Evolutionary conservation across 495 filamentous ascomycete species (phyloP).

Genomic region (Penicillium simplicissimum): DNA sequence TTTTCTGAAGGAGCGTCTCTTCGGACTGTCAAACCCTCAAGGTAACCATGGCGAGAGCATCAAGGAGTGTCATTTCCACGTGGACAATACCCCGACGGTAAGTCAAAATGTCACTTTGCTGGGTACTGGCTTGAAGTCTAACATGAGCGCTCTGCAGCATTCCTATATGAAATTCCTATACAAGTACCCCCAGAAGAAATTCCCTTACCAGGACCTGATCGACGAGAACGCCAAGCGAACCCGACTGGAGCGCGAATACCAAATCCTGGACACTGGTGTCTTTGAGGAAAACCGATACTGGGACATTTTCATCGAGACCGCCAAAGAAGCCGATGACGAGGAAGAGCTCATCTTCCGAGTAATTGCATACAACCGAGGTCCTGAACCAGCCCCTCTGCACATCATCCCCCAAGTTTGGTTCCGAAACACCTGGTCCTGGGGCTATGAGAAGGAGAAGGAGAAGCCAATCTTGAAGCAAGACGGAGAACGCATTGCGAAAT

Average conservation of each 20-base stretch:
- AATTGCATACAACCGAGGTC: constrained; percentile 93
- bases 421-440: constrained; percentile 95
- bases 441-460: constrained; percentile 64
- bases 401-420: constrained; percentile 97
- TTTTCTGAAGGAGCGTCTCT: constrained; percentile 91
- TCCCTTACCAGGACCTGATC: constrained; percentile 86
- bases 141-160: constrained; percentile 55
- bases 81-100: constrained; percentile 83
- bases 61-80: constrained; percentile 94
- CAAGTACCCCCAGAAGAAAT: constrained; percentile 90
- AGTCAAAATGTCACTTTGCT: neutral
- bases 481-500: constrained; percentile 64
- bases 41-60: constrained; percentile 96
- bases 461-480: constrained; percentile 74
- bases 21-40: constrained; percentile 92
- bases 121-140: neutral
- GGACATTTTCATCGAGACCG: constrained; percentile 96
- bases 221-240: constrained; percentile 77
- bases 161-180: constrained; percentile 99
- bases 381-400: constrained; percentile 85
- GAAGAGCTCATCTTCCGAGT: constrained; percentile 93
- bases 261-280: constrained; percentile 84
- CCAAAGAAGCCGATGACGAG: constrained; percentile 85
- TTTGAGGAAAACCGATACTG: constrained; percentile 94
- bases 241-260: constrained; percentile 80